Evolutionary conservation across 257 asterid species (phyloP).

Genomic region (Ajuga chamaepitys): DNA sequence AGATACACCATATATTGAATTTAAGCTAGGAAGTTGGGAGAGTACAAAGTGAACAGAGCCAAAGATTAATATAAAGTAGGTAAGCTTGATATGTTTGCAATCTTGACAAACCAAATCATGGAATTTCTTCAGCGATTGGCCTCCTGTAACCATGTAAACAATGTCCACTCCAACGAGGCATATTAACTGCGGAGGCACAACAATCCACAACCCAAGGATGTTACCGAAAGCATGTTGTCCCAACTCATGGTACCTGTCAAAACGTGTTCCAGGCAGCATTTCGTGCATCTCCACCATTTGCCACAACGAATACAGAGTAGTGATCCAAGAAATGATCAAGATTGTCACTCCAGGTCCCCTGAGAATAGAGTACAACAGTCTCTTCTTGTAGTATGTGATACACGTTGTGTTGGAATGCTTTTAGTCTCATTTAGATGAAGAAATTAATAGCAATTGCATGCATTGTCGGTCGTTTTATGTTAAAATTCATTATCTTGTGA

Average conservation of each 20-base stretch:
- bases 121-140: constrained; percentile 30
- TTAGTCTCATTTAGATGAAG: too few species aligned
- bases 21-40: constrained; percentile 35
- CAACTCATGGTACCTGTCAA: constrained; percentile 49
- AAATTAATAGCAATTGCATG: too few species aligned
- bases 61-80: constrained; percentile 31
- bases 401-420: too few species aligned
- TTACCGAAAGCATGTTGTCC: constrained; percentile 53
- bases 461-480: too few species aligned
- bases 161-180: constrained; percentile 35
- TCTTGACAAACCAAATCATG: constrained; percentile 27
- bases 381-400: too few species aligned
- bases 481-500: too few species aligned
- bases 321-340: constrained; percentile 35
- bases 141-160: constrained; percentile 54
- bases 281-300: constrained; percentile 60
- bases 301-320: constrained; percentile 42
- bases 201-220: constrained; percentile 47
- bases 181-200: constrained; percentile 39
- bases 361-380: too few species aligned
- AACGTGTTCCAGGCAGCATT: constrained; percentile 40
- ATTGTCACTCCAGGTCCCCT: constrained; percentile 42
- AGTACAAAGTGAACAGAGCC: constrained; percentile 34
- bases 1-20: constrained; percentile 32
- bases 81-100: constrained; percentile 9